A percentile compares a stretch with the other conserved stretches of the same genome.
Evolutionary conservation across 495 filamentous ascomycete species (phyloP).

Genomic region (Aspergillus leporis): DNA sequence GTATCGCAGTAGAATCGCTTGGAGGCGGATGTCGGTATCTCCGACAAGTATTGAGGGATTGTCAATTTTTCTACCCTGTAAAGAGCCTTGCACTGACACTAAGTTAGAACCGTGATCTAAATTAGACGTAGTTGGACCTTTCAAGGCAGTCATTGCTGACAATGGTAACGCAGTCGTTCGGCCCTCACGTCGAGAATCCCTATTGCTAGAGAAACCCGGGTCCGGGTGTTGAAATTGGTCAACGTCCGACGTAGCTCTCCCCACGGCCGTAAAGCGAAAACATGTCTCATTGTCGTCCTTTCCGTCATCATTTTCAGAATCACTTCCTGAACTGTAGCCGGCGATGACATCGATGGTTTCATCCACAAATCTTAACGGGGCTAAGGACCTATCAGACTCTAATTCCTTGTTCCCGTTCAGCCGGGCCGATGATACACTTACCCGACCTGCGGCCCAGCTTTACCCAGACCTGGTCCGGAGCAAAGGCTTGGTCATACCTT

Average conservation of each 20-base stretch:
- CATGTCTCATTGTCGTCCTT: neutral
- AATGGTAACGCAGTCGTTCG: neutral
- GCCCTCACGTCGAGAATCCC: neutral
- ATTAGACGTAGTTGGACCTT: neutral
- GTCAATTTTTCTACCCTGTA: neutral
- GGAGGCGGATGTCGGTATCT: conserved; percentile 3
- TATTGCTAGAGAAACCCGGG: neutral
- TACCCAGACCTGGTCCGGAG: neutral
- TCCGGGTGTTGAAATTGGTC: neutral
- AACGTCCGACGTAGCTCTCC: neutral
- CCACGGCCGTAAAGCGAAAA: neutral
- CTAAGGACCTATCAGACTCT: conserved; percentile 1
- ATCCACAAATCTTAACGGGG: neutral
- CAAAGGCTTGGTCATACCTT: conserved; percentile 3
- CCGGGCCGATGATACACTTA: neutral
- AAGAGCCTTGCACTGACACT: neutral
- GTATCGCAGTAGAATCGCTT: conserved; percentile 8
- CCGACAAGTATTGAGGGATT: neutral
- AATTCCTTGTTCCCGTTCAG: neutral
- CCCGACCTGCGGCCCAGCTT: neutral
- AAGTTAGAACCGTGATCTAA: neutral
- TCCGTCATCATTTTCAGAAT: neutral
- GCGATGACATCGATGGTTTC: conserved; percentile 6
- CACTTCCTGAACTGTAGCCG: neutral
- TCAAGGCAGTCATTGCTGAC: neutral